These are phyloP conservation scores for Erucastrum elatum DNA, from an alignment of 345 rosid species.

Conservation along the genomic window DNA sequence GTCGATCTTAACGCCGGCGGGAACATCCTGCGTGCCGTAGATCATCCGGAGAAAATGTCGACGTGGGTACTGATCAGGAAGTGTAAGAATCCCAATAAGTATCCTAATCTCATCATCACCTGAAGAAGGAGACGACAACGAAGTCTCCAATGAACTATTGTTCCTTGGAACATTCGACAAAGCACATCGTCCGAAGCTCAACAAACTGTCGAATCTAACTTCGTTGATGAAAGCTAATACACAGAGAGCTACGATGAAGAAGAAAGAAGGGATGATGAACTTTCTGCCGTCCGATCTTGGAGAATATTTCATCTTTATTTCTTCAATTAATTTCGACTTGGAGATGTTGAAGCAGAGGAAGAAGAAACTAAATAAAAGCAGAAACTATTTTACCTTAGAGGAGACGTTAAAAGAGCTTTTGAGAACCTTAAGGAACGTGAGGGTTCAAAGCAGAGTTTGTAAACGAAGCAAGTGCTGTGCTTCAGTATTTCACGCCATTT, in stretches of 20 bases:
- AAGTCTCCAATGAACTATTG: conserved; percentile 10
- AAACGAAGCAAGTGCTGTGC: conserved; percentile 39
- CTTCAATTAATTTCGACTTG: background rate
- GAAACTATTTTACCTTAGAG: background rate
- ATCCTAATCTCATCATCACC: conserved; percentile 53
- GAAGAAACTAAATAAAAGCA: conserved; percentile 17
- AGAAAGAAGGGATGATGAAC: conserved; percentile 54
- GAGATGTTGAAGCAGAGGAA: conserved; percentile 18
- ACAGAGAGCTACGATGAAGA: conserved; percentile 66
- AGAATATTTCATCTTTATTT: conserved; percentile 32
- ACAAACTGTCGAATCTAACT: conserved; percentile 48
- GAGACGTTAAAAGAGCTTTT: conserved; percentile 26
- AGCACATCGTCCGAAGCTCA: conserved; percentile 56
- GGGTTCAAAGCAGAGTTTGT: conserved; percentile 40
- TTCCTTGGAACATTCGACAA: conserved; percentile 21
- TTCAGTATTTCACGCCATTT: conserved; percentile 38
- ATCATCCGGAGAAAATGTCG: conserved; percentile 71
- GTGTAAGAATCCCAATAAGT: conserved; percentile 72
- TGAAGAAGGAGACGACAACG: conserved; percentile 34
- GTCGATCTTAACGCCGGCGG: conserved; percentile 50
- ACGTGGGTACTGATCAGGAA: conserved; percentile 78
- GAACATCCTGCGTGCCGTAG: conserved; percentile 60
- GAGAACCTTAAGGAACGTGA: conserved; percentile 44
- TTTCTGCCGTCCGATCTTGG: conserved; percentile 34
- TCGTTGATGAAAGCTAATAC: conserved; percentile 60